A percentile compares a stretch with the other conserved stretches of the same genome.
These are phyloP conservation scores for Mycena alexandri DNA, from an alignment of 768 basidiomycete species.

Conservation along the genomic window DNA sequence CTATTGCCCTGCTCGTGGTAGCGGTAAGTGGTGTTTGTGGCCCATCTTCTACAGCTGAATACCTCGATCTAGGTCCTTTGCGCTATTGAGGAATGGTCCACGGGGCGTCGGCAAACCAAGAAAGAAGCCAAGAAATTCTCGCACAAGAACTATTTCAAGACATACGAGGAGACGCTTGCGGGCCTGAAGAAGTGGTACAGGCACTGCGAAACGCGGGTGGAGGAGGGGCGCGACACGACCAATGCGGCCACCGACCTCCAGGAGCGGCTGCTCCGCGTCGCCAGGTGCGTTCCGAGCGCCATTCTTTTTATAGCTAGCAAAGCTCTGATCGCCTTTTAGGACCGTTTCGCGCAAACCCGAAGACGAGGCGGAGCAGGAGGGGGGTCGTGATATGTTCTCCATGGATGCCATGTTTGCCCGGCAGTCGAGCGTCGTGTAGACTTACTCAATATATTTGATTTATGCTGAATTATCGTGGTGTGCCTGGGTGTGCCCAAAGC, in stretches of 20 bases:
- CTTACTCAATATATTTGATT: too few species aligned
- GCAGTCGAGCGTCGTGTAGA: too few species aligned
- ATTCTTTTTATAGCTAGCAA: too few species aligned
- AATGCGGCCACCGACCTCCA: not conserved
- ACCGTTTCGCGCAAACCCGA: too few species aligned
- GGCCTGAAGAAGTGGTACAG: constrained; percentile 3
- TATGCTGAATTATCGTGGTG: too few species aligned
- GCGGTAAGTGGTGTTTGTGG: not conserved
- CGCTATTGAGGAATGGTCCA: constrained; percentile 21
- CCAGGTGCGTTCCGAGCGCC: not conserved
- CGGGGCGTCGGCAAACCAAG: constrained; percentile 10
- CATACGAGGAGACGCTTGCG: not conserved
- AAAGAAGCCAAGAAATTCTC: not conserved
- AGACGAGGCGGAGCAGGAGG: too few species aligned
- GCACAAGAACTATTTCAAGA: constrained; percentile 6
- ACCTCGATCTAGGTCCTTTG: not conserved
- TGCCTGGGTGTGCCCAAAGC: too few species aligned
- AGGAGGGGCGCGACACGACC: not conserved
- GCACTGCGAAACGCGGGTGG: constrained; percentile 1
- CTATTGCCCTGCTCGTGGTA: not conserved
- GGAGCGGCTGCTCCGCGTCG: not conserved
- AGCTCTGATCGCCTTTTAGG: too few species aligned
- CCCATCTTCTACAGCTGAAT: not conserved
- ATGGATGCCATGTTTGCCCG: too few species aligned
- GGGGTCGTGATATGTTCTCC: too few species aligned